Conservation (phyloP, 169 alveolate species). For the Plasmodium knowlesi region DNA sequence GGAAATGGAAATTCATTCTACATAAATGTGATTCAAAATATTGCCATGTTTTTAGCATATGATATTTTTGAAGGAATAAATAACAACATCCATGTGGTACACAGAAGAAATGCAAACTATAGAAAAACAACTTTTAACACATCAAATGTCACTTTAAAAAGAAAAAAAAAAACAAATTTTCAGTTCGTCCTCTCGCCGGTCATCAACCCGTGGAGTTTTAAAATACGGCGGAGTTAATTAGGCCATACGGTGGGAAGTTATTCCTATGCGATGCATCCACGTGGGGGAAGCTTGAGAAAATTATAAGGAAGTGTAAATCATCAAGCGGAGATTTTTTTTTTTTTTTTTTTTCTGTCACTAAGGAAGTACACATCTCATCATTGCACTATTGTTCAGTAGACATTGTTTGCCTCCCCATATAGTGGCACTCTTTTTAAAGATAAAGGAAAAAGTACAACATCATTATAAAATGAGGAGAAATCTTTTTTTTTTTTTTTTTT, state of each 20-base stretch:
- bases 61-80: slow-evolving; percentile 57
- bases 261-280: background rate
- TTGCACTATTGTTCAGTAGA: background rate
- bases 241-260: background rate
- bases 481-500: background rate
- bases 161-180: slow-evolving; percentile 2
- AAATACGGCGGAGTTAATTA: slow-evolving; percentile 11
- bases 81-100: slow-evolving; percentile 29
- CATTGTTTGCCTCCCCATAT: background rate
- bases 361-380: background rate
- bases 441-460: background rate
- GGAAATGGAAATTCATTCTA: slow-evolving; percentile 2
- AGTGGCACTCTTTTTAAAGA: background rate
- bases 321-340: background rate
- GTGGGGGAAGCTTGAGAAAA: background rate
- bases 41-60: slow-evolving; percentile 58
- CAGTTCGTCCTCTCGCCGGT: background rate
- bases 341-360: background rate
- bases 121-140: slow-evolving; percentile 7
- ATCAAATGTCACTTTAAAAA: slow-evolving; percentile 6
- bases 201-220: slow-evolving; percentile 1
- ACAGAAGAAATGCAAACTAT: slow-evolving; percentile 29
- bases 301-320: background rate
- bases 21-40: slow-evolving; percentile 15
- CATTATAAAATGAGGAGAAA: background rate